These are phyloP conservation scores for Kingdonia uniflora DNA, from an alignment of 164 flowering plant genomes.

Conservation along the genomic window DNA sequence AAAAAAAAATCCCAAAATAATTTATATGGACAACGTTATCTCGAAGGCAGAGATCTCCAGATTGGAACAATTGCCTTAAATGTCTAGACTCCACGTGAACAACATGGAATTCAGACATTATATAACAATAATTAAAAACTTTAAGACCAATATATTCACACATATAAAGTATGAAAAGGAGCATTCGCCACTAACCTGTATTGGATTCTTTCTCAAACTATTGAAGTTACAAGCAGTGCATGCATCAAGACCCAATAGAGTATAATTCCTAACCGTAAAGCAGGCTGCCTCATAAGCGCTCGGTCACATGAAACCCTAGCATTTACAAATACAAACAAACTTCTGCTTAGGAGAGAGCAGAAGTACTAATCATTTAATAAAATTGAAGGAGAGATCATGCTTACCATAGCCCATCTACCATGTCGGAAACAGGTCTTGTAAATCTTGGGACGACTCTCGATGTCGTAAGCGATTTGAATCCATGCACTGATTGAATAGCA, in stretches of 20 bases:
- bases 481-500: conserved; percentile 46
- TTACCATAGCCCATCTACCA: conserved; percentile 94
- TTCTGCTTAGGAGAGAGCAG: background rate
- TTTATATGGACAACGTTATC: too few species aligned
- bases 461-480: conserved; percentile 86
- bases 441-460: conserved; percentile 83
- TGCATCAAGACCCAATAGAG: conserved; percentile 82
- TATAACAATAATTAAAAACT: too few species aligned
- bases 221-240: conserved; percentile 57
- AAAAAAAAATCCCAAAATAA: too few species aligned
- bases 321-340: conserved; percentile 7
- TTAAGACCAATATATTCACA: too few species aligned
- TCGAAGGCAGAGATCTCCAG: too few species aligned
- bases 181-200: conserved; percentile 19
- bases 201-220: conserved; percentile 34
- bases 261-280: conserved; percentile 72
- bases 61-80: too few species aligned
- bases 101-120: too few species aligned
- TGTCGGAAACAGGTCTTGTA: conserved; percentile 74
- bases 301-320: conserved; percentile 95
- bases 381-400: conserved; percentile 3
- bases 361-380: background rate
- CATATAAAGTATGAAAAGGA: background rate
- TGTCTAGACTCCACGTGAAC: too few species aligned
- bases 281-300: conserved; percentile 88